These are phyloP conservation scores for Candida multigemmis DNA, from an alignment of 805 yeast species.

Conservation along the genomic window DNA sequence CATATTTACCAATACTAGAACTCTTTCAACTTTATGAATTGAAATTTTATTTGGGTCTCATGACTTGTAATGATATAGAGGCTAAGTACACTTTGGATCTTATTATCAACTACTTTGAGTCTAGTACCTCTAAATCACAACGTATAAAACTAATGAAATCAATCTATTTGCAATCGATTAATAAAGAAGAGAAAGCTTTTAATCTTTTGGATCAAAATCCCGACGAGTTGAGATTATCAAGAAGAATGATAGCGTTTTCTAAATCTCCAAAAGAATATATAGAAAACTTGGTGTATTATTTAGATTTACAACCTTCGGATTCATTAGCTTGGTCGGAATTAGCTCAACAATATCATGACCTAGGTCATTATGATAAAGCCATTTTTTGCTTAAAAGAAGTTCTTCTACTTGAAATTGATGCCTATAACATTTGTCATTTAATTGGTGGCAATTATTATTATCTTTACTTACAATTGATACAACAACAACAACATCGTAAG, in stretches of 20 bases:
- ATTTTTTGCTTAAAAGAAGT: conserved; percentile 64
- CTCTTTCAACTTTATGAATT: conserved; percentile 56
- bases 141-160: conserved; percentile 48
- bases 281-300: conserved; percentile 40
- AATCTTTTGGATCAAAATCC: conserved; percentile 16
- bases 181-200: conserved; percentile 21
- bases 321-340: conserved; percentile 72
- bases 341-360: conserved; percentile 48
- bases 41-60: conserved; percentile 56
- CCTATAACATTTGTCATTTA: conserved; percentile 55
- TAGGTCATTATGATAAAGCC: conserved; percentile 62
- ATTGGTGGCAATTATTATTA: conserved; percentile 40
- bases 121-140: conserved; percentile 31
- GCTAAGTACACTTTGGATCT: conserved; percentile 62
- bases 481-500: conserved; percentile 4
- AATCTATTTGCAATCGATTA: conserved; percentile 47
- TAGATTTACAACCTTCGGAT: conserved; percentile 68
- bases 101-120: conserved; percentile 57
- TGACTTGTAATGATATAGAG: conserved; percentile 55
- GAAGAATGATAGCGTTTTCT: conserved; percentile 27
- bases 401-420: conserved; percentile 56
- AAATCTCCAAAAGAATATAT: conserved; percentile 37
- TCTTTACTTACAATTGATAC: conserved; percentile 13
- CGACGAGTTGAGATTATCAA: conserved; percentile 26
- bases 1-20: conserved; percentile 35